Base-by-base conservation (phyloP, 139 green algal genomes). In the Mesotaenium endlicherianum region DNA sequence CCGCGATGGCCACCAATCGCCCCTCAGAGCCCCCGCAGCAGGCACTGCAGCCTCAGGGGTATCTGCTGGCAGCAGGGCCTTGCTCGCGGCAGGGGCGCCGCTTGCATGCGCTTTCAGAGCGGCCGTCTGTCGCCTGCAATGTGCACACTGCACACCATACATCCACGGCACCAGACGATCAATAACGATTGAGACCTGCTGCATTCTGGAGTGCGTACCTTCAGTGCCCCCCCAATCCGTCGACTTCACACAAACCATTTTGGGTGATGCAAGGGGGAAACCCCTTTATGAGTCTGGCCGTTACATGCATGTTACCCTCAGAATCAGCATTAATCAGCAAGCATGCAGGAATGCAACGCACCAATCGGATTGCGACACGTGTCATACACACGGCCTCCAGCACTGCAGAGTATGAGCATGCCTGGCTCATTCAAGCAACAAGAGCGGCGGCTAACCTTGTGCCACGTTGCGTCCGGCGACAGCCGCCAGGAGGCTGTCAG, bases 61-160 rank as follows among this genome's bases (percentile, higher is more conserved):
- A 8, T 31, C 36, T n/a, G n/a, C 36, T 30, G n/a, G 6, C 1
- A 30, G 4, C 57, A n/a, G n/a, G 14, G 57, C n/a, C 36, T n/a
- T 68, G 0, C 39, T 39, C 14, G 47, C 53, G 44, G 20, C 20
- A 36, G 47, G 30, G 0, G 26, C 17, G 3, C 4, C 55, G 50
- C 50, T 49, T 2, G 8, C 44, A 82, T n/a, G 57, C 57, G 26
- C 47, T 36, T 41, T n/a, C 75, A 82, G 41, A 20, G 75, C 41
- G 30, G 75, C 57, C 6, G 75, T 82, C 50, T 82, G 75, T n/a
- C 75, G 40, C 6, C 75, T 43, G 34, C 75, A 82, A 16, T 40
- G 59, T 43, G 78, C 43, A 76, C 75, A 82, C 75, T 82, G 75
- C 47, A 57, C 60, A 74, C 69, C 69, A 36, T 58, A 5, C 8